These are phyloP conservation scores for Myriosclerotinia duriaeana DNA, from an alignment of 2,329 filamentous ascomycete species.

Conservation along the genomic window DNA sequence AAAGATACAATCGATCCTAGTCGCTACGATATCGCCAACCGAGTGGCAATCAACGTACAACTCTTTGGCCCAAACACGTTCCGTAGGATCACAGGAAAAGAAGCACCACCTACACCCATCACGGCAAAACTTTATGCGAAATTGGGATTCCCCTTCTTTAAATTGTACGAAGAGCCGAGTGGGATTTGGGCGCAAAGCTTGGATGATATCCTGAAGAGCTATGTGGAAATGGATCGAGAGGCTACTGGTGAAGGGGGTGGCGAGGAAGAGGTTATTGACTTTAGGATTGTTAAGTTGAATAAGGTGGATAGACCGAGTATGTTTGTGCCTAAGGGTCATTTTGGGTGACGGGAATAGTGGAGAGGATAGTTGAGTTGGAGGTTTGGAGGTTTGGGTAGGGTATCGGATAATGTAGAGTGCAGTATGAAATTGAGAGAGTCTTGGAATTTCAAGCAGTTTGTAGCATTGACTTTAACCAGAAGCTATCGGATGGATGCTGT, in stretches of 20 bases:
- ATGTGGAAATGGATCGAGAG: background rate
- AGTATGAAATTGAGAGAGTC: too few relatives aligned
- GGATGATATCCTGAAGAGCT: background rate
- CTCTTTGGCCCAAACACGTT: slow-evolving; percentile 44
- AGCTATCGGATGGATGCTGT: too few relatives aligned
- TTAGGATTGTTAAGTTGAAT: slow-evolving; percentile 5
- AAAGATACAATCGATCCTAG: slow-evolving; percentile 36
- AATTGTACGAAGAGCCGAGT: background rate
- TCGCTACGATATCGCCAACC: slow-evolving; percentile 39
- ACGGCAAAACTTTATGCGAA: background rate
- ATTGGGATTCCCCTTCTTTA: slow-evolving; percentile 1
- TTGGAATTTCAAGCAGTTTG: too few relatives aligned
- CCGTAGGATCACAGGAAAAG: slow-evolving; percentile 40
- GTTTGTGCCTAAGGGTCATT: background rate
- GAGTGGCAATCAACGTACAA: slow-evolving; percentile 43
- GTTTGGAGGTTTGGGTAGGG: background rate
- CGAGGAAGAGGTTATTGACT: background rate
- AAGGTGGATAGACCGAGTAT: background rate
- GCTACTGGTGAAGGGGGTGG: background rate
- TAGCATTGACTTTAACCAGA: too few relatives aligned
- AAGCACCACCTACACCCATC: background rate
- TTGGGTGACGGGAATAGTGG: too few relatives aligned
- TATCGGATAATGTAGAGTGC: too few relatives aligned
- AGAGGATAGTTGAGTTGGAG: background rate
- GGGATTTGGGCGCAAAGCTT: background rate